These are phyloP conservation scores for Ceratobasidium sp. DNA, from an alignment of 1,284 basidiomycete genomes.

Conservation along the genomic window DNA sequence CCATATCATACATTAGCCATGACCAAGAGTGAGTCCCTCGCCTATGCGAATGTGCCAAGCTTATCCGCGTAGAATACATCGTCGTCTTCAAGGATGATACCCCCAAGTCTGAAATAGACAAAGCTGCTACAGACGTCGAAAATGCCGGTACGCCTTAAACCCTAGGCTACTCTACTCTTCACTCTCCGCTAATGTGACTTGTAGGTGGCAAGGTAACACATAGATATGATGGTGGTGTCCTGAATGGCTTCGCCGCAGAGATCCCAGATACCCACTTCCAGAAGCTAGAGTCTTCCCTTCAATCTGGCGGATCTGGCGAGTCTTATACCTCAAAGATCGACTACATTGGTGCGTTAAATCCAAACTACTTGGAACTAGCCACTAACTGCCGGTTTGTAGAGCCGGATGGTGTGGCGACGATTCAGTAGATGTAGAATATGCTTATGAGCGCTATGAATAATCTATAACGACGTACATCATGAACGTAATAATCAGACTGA, in stretches of 20 bases:
- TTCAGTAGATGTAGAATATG: too few relatives aligned
- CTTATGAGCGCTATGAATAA: too few relatives aligned
- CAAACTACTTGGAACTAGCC: too few relatives aligned
- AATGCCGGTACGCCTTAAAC: background rate
- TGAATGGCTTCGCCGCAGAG: slow-evolving; percentile 25
- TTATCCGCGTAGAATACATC: slow-evolving; percentile 29
- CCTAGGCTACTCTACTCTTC: background rate
- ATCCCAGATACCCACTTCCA: slow-evolving; percentile 12
- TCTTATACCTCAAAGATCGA: slow-evolving; percentile 10
- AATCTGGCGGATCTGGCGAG: background rate
- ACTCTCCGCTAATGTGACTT: background rate
- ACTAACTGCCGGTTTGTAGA: slow-evolving; percentile 25
- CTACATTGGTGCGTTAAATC: slow-evolving; percentile 39
- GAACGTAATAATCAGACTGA: too few relatives aligned
- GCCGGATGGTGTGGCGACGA: slow-evolving; percentile 41
- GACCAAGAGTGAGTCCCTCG: background rate
- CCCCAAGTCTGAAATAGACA: slow-evolving; percentile 25
- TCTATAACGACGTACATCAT: background rate
- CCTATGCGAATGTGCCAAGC: background rate
- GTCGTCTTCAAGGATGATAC: slow-evolving; percentile 42
- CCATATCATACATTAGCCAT: slow-evolving; percentile 25
- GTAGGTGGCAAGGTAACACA: slow-evolving; percentile 35
- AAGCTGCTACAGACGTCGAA: slow-evolving; percentile 3
- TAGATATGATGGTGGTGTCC: background rate
- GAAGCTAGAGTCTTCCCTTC: too few relatives aligned